Evolutionary conservation across 2,329 filamentous ascomycete genomes (phyloP), one percentile per base, ranked within the genome.

Genomic region (Claviceps quebecensis): DNA sequence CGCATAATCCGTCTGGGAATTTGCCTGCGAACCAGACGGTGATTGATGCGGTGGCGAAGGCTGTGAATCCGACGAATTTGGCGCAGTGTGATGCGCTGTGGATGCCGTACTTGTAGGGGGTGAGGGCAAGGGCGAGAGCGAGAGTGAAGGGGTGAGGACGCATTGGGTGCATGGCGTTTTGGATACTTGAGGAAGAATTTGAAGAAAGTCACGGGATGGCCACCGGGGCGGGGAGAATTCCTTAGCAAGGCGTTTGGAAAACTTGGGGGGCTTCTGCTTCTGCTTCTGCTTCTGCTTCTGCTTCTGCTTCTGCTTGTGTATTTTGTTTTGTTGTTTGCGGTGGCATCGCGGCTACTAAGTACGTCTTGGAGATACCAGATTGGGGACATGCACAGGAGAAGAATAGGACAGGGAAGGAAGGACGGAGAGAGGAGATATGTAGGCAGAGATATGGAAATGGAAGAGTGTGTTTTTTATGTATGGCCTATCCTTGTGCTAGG

Each of bases 1-100:
- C 91, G 1, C 86, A 88, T 61, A 76, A 74, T 55, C 86, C 86
- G 0, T 80, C 81, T 36, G 83, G 86, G 56, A 91, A 89, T 63
- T 70, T 98, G 59, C 93, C 93, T 6, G 91, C 91, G 23, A 95
- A 95, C 67, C 93, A 99, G 75, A 97, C 91, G 41, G 88, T 95
- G 34, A 91, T 98, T 62, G 93, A 99, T 69, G 70, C 94, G 55
- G 86, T 98, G 55, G 86, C 86, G n/a, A 85, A 84, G 70, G 89
- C 91, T 1, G 90, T 95, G 16, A 94, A 95, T 68, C 93, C 93
- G 1, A 82, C 87, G 71, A 89, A 93, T 65, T 67, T 99, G 68
- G 84, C 86, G 45, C 80, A 87, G 67, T 90, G 86, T 62, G 93
- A 98, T 73, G 83, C 90, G 53, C 71, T 98, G 60, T 99, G 93